phyloP scores from a whole-genome alignment of 1,284 basidiomycete genomes.

The Ganoderma leucocontextum region DNA sequence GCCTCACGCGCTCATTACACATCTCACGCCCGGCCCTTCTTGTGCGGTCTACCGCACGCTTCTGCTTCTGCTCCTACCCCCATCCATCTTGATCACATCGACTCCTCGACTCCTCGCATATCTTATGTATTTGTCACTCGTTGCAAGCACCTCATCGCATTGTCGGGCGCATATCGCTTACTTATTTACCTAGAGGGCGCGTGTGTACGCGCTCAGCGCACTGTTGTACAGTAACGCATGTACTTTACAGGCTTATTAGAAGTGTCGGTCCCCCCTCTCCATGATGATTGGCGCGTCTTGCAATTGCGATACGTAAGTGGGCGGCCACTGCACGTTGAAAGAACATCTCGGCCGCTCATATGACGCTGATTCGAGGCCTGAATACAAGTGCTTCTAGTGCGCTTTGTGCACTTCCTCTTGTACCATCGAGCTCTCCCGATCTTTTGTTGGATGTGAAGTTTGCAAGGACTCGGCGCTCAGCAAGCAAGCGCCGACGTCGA shows the following conservation, averaged over 20 bases:
- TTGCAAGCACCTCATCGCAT: background rate
- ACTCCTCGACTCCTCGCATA: background rate
- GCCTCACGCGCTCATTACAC: background rate
- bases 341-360: background rate
- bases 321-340: background rate
- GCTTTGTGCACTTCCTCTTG: background rate
- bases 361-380: too few relatives aligned
- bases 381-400: background rate
- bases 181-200: background rate
- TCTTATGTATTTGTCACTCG: slow-evolving; percentile 3
- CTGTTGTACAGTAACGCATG: slow-evolving; percentile 6
- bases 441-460: background rate
- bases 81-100: background rate
- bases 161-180: background rate
- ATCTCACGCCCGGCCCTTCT: background rate
- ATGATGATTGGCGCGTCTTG: background rate
- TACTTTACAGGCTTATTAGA: background rate
- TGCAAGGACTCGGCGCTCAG: too few relatives aligned
- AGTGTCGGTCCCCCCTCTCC: background rate
- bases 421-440: background rate
- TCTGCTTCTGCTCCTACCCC: background rate
- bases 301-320: background rate
- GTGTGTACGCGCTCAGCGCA: background rate
- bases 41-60: slow-evolving; percentile 2
- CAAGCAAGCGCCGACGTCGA: background rate